phyloP scores from a whole-genome alignment of 2,329 filamentous ascomycete genomes.

The Cladosporium sp. region DNA sequence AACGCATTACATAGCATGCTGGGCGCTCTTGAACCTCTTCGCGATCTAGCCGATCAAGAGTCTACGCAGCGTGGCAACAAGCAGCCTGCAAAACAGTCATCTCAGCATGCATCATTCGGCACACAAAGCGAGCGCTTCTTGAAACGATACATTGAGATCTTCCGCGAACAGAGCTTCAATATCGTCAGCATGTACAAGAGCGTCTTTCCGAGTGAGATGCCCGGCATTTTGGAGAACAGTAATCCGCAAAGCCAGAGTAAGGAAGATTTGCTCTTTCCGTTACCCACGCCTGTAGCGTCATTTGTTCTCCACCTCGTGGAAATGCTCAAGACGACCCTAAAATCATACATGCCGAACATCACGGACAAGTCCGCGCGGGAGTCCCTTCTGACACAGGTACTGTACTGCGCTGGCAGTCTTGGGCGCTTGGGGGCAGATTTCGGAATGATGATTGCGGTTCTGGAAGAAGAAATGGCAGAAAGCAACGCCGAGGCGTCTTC shows the following conservation, averaged over 20 bases:
- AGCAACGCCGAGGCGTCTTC: constrained; percentile 53
- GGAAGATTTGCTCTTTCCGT: constrained; percentile 39
- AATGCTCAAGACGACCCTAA: constrained; percentile 72
- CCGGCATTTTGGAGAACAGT: constrained; percentile 20
- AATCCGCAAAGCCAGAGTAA: not conserved
- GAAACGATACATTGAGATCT: constrained; percentile 95
- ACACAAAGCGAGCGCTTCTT: constrained; percentile 93
- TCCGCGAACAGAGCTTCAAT: constrained; percentile 93
- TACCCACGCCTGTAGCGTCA: constrained; percentile 74
- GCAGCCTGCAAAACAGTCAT: constrained; percentile 37
- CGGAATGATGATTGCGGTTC: constrained; percentile 72
- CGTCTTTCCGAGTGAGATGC: constrained; percentile 66
- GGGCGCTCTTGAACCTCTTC: constrained; percentile 76
- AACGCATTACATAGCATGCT: constrained; percentile 75
- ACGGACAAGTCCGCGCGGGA: constrained; percentile 75
- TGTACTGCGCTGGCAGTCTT: constrained; percentile 89
- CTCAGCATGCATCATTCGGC: constrained; percentile 53
- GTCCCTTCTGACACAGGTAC: constrained; percentile 82
- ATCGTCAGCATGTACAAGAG: constrained; percentile 93
- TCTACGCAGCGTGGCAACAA: constrained; percentile 43
- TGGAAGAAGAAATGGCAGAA: constrained; percentile 45
- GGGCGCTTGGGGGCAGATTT: constrained; percentile 91
- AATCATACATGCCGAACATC: constrained; percentile 73
- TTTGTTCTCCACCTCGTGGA: constrained; percentile 81
- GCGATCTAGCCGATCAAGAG: constrained; percentile 87